Evolutionary conservation across 2,329 filamentous ascomycete genomes (phyloP), one percentile per base, ranked within the genome.

Genomic region (Septoria petroselini): DNA sequence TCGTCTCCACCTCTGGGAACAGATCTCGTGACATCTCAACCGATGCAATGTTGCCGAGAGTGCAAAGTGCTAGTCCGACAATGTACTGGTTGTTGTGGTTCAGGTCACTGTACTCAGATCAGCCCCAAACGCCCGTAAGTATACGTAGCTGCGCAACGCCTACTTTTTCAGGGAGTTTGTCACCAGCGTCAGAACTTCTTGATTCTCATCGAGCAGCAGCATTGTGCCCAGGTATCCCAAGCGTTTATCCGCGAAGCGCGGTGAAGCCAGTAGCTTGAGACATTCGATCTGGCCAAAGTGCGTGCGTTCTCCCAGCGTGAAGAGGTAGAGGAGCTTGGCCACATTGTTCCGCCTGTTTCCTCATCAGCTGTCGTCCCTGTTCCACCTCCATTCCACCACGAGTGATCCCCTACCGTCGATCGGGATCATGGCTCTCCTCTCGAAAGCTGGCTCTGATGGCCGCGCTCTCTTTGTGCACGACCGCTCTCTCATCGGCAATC

Each of bases 251-350:
- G 93, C 93, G 68, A 98, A 98, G 52, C 91, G 88, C 58, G 94
- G 91, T 33, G 93, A 98, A 51, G 93, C 93, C 51, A 98, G 81
- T 42, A 98, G 82, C 74, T 98, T 98, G 65, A 98, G 80, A 71
- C 93, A 98, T 82, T 98, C 93, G 68, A 98, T 98, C 77, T 98
- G 93, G 43, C 93, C 93, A 69, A 98, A 98, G 73, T 98, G 93
- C 50, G 93, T 98, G 65, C 93, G 83, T 74, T 98, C 93, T 58
- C 93, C 93, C 34, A 98, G 80, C 1, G 93, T 98, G 72, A 98
- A 98, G 54, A 98, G 88, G 70, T 98, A 98, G 31, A 98, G 81
- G 29, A 98, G 82, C 73, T 98, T 98, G 53, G 93, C 91, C 64
- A 98, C 93, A 80, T 98, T 98, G 77, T 98, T 98, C 68, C 93